Evolutionary conservation across 106 monocot species (phyloP).

Genomic region (Dioscorea alata): DNA sequence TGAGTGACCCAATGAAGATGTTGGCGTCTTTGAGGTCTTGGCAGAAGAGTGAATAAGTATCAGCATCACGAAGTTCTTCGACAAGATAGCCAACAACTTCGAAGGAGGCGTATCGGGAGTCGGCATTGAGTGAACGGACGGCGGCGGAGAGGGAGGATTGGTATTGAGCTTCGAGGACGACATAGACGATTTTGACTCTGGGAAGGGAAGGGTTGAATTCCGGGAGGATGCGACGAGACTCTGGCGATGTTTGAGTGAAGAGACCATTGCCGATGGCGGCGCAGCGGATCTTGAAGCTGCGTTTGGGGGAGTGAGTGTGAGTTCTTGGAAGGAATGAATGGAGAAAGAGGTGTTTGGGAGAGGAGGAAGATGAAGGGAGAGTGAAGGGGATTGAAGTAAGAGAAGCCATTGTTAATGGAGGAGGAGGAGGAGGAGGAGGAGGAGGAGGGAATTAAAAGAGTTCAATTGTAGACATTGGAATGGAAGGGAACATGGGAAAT

Average conservation of each 20-base stretch:
- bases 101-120: conserved; percentile 39
- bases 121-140: conserved; percentile 49
- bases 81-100: conserved; percentile 86
- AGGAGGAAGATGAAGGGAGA: conserved; percentile 20
- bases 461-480: no score
- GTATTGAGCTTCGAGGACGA: conserved; percentile 86
- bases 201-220: conserved; percentile 27
- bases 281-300: conserved; percentile 20
- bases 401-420: conserved; percentile 38
- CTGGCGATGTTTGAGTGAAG: conserved; percentile 77
- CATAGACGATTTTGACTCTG: conserved; percentile 71
- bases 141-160: conserved; percentile 72
- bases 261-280: conserved; percentile 49
- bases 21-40: conserved; percentile 67
- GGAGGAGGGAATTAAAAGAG: no score
- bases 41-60: conserved; percentile 60
- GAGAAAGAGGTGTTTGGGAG: conserved; percentile 37
- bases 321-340: conserved; percentile 45
- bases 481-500: conserved; percentile 1
- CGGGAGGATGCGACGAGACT: conserved; percentile 69
- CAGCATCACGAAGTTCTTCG: conserved; percentile 76
- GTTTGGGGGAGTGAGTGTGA: not conserved
- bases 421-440: not conserved
- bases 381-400: conserved; percentile 50
- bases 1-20: conserved; percentile 81